These are phyloP conservation scores for Annona squamosa DNA, from an alignment of 164 flowering plant genomes.

Conservation along the genomic window DNA sequence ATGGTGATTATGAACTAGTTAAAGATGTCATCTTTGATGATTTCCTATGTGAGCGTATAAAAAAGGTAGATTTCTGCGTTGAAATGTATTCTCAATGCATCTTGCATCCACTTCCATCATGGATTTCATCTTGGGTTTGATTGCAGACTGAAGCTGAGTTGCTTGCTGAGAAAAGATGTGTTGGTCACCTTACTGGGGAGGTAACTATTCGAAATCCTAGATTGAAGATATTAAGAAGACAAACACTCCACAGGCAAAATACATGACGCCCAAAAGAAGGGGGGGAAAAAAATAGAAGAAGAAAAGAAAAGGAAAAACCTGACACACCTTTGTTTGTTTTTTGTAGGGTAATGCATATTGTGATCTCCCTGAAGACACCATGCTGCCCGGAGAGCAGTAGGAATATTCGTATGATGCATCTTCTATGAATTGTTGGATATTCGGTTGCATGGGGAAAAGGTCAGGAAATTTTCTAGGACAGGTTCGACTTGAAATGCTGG, in stretches of 20 bases:
- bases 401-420: too few relatives aligned
- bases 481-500: not conserved
- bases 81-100: not conserved
- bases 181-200: conserved; percentile 91
- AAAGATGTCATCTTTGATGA: conserved; percentile 76
- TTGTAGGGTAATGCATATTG: conserved; percentile 73
- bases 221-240: not conserved
- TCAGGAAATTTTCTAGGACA: not conserved
- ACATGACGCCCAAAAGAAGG: too few relatives aligned
- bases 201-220: conserved; percentile 21
- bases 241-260: not conserved
- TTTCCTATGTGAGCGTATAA: conserved; percentile 59
- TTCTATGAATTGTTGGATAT: too few relatives aligned
- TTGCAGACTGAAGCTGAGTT: conserved; percentile 87
- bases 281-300: too few relatives aligned
- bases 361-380: conserved; percentile 92
- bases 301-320: too few relatives aligned
- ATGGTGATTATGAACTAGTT: conserved; percentile 89
- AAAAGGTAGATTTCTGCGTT: conserved; percentile 42
- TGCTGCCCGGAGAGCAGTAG: conserved; percentile 97
- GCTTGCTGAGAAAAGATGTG: conserved; percentile 92
- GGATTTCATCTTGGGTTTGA: not conserved
- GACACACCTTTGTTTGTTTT: not conserved
- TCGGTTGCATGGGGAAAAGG: too few relatives aligned
- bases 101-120: not conserved